Evolutionary conservation across 768 basidiomycete species (phyloP), one percentile per base, ranked within the genome.

Genomic region (Phylloporus sp.): DNA sequence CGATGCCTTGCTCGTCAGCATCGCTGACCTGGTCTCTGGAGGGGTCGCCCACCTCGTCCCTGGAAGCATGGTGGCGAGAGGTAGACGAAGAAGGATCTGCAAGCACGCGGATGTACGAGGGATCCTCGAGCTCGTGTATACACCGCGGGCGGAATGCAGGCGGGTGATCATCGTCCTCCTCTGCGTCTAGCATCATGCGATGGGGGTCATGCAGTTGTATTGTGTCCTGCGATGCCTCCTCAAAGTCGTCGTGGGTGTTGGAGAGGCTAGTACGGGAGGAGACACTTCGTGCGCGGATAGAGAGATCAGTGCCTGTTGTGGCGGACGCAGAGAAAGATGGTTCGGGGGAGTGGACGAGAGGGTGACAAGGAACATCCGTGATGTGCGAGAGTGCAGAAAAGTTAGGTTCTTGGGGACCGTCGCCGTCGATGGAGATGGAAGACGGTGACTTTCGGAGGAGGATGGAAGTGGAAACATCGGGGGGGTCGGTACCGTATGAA

Each of bases 41-140:
- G 1, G 17, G 32, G 1, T 48, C 44, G 1, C 18, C 37, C n/a
- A n/a, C n/a, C 22, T 26, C 35, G 3, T 56, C 37, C 1, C 33
- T 42, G 17, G 35, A 36, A 17, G 23, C 9, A 6, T 3, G 41
- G 3, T 49, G 35, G 11, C 21, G 43, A 14, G 51, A 49, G 11
- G 11, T 9, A 7, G 46, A 40, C 28, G 40, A 41, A 2, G 53
- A 55, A 9, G 47, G 40, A n/a, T 32, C 44, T 1, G 44, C 59
- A 2, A 54, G 38, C 2, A 31, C 50, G 15, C 43, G 53, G 7
- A 64, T 51, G 18, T 66, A 65, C 4, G 65, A 65, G 18, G 65
- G 63, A 35, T 65, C 65, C 7, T 70, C 71, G 9, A 82, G 52
- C 54, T 83, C 78, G 57, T 82, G 80, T 42, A 82, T 82, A 59